Percentiles rank a stretch among this genome's conserved stretches.
Conservation (phyloP, 441 rosid species). For the Euphorbia corollata region DNA sequence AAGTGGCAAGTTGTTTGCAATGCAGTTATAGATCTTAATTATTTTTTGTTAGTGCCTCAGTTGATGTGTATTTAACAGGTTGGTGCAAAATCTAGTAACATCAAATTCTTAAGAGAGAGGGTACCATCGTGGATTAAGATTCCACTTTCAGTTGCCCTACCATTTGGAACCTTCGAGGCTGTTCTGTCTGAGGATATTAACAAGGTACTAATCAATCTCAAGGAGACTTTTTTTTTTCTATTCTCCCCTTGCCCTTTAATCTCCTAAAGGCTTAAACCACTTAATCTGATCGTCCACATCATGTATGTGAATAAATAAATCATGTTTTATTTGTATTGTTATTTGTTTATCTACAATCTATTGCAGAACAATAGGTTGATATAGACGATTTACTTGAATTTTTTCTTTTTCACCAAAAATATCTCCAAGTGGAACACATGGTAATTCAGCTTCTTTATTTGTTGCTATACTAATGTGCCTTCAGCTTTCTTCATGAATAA, state of each 20-base stretch:
- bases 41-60: constrained; percentile 5
- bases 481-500: not conserved
- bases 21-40: not conserved
- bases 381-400: not conserved
- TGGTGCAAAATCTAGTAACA: constrained; percentile 73
- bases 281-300: not conserved
- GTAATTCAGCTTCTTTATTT: not conserved
- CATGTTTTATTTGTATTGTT: constrained; percentile 2
- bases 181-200: constrained; percentile 48
- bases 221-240: constrained; percentile 10
- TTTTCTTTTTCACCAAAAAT: not conserved
- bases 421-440: not conserved
- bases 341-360: not conserved
- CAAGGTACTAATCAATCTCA: constrained; percentile 36
- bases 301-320: not conserved
- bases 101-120: constrained; percentile 50
- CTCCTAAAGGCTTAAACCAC: not conserved
- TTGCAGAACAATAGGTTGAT: not conserved
- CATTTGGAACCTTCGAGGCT: constrained; percentile 67
- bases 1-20: not conserved
- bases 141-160: constrained; percentile 64
- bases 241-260: not conserved
- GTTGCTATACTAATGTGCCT: constrained; percentile 3
- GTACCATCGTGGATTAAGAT: constrained; percentile 76
- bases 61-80: constrained; percentile 36